phyloP scores from a whole-genome alignment of 2,329 filamentous ascomycete species.

The Biscogniauxia mediterranea region DNA sequence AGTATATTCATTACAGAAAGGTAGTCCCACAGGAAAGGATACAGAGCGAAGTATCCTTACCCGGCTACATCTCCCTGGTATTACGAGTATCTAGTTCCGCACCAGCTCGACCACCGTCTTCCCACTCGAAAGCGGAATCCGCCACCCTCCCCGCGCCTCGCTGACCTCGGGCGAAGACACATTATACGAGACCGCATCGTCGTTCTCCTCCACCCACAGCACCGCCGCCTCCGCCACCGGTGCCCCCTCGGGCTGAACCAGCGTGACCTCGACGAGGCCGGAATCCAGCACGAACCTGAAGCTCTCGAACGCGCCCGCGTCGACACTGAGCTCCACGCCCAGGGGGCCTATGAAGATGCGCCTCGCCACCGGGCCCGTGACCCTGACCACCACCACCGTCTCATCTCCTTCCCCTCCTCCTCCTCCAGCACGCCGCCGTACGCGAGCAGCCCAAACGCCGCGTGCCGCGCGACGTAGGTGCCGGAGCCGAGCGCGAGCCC shows the following conservation, averaged over 20 bases:
- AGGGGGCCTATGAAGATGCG: conserved; percentile 48
- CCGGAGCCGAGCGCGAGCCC: conserved; percentile 49
- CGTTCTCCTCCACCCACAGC: conserved; percentile 37
- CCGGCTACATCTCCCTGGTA: too few species aligned
- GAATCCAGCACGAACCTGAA: conserved; percentile 34
- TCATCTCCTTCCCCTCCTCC: conserved; percentile 14
- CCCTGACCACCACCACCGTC: conserved; percentile 36
- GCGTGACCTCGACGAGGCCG: conserved; percentile 27
- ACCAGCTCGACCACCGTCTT: conserved; percentile 23
- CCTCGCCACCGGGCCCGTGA: conserved; percentile 46
- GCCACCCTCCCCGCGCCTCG: conserved; percentile 29
- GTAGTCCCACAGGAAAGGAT: too few species aligned
- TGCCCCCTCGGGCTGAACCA: conserved; percentile 30
- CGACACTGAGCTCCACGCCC: conserved; percentile 39
- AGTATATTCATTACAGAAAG: too few species aligned
- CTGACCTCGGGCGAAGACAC: conserved; percentile 22
- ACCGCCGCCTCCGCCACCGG: conserved; percentile 31
- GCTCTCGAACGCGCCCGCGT: conserved; percentile 42
- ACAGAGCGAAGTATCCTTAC: too few species aligned
- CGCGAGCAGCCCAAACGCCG: conserved; percentile 43
- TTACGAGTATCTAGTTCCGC: neutral
- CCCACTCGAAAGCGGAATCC: conserved; percentile 25
- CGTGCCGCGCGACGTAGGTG: conserved; percentile 47
- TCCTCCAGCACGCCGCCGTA: conserved; percentile 46
- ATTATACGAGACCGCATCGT: conserved; percentile 21